Conservation (phyloP, 192 early-diverging fungal genomes). For the Umbelopsis sp. region DNA sequence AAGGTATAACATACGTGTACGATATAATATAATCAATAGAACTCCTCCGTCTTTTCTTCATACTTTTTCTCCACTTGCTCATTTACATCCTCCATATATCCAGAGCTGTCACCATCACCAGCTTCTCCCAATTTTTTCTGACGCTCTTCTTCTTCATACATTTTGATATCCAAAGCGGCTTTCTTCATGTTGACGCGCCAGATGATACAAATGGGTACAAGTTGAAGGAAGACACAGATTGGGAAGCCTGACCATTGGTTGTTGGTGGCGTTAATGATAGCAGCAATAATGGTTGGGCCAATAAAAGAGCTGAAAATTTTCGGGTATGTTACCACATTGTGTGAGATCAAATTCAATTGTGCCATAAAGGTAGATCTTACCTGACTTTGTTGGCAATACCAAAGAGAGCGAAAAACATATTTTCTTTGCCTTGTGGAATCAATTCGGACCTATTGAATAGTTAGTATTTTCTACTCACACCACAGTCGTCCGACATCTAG, state of each 20-base stretch:
- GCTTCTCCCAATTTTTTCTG: background rate
- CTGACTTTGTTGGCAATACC: slow-evolving; percentile 40
- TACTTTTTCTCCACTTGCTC: background rate
- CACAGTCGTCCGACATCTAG: background rate
- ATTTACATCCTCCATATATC: background rate
- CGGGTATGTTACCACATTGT: background rate
- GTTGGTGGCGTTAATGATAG: slow-evolving; percentile 30
- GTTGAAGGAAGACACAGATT: slow-evolving; percentile 43
- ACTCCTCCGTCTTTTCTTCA: background rate
- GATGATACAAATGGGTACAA: slow-evolving; percentile 53
- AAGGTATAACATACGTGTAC: no score
- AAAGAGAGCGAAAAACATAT: slow-evolving; percentile 49
- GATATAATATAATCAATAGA: background rate
- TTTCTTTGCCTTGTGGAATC: slow-evolving; percentile 39
- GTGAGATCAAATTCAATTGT: background rate
- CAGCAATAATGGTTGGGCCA: slow-evolving; percentile 39
- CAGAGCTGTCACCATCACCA: background rate
- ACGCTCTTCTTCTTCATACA: slow-evolving; percentile 22
- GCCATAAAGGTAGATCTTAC: background rate
- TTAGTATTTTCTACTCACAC: background rate
- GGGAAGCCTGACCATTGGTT: slow-evolving; percentile 29
- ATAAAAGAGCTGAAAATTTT: slow-evolving; percentile 39
- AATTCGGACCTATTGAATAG: slow-evolving; percentile 25
- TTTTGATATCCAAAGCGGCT: slow-evolving; percentile 25
- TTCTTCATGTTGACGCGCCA: slow-evolving; percentile 48